Evolutionary conservation across 768 basidiomycete species (phyloP).

Genomic region (Bullera alba): DNA sequence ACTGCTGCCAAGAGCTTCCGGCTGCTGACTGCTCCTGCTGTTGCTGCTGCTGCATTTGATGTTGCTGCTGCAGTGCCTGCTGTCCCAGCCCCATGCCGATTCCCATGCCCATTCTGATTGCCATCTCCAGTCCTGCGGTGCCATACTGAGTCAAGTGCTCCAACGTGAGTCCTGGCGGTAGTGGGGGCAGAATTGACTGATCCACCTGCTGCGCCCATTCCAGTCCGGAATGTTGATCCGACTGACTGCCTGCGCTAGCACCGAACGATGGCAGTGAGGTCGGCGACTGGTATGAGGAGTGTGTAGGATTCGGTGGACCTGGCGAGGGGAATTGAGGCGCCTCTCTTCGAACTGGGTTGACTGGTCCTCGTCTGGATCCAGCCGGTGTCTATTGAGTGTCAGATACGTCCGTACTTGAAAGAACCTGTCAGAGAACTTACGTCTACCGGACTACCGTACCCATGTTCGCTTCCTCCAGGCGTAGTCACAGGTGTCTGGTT

Average conservation of each 20-base stretch:
- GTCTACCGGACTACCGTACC: conserved; percentile 21
- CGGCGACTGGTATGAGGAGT: neutral
- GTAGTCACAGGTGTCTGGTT: conserved; percentile 33
- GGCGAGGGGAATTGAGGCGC: conserved; percentile 29
- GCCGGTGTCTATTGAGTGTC: no score
- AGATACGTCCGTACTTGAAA: no score
- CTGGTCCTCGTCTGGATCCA: no score
- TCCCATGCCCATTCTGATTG: conserved; percentile 44
- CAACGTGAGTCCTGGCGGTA: conserved; percentile 40
- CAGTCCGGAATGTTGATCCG: no score
- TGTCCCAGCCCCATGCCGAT: conserved; percentile 40
- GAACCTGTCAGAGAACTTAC: conserved; percentile 10
- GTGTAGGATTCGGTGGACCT: neutral
- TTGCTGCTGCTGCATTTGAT: conserved; percentile 10
- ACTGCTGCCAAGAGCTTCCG: neutral
- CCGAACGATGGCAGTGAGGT: neutral
- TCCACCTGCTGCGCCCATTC: neutral
- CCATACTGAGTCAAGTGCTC: conserved; percentile 41
- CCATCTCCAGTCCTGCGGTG: conserved; percentile 41
- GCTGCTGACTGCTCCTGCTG: neutral
- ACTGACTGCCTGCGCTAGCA: no score
- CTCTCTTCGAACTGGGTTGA: conserved; percentile 20
- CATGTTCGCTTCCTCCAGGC: conserved; percentile 33
- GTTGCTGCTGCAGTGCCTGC: conserved; percentile 4
- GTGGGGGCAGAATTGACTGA: conserved; percentile 29